Conservation (phyloP, 1,139 yeast species). For the Kazachstania sp. region DNA sequence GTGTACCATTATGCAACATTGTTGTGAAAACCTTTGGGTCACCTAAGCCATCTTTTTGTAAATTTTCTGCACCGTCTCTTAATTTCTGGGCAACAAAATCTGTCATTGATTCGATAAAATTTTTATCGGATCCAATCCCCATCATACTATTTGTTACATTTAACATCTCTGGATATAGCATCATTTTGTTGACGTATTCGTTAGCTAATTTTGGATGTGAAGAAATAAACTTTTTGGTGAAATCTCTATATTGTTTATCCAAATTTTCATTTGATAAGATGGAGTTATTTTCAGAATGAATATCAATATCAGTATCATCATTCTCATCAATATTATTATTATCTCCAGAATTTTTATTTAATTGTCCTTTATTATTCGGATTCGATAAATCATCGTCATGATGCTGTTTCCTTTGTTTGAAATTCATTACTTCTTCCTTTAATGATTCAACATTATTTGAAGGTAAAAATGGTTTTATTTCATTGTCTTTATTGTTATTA, state of each 20-base stretch:
- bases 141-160: slow-evolving; percentile 30
- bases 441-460: slow-evolving; percentile 21
- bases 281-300: no score
- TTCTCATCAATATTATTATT: background rate
- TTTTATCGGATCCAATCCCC: slow-evolving; percentile 24
- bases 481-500: no score
- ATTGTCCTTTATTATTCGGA: background rate
- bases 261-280: background rate
- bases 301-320: background rate
- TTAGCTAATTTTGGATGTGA: slow-evolving; percentile 30
- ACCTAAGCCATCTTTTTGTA: slow-evolving; percentile 10
- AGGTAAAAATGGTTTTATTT: slow-evolving; percentile 21
- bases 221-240: slow-evolving; percentile 28
- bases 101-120: slow-evolving; percentile 27
- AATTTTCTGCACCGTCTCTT: slow-evolving; percentile 3
- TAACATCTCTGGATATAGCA: slow-evolving; percentile 29
- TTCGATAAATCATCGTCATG: background rate
- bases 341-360: background rate
- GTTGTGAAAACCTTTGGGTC: slow-evolving; percentile 25
- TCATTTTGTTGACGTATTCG: slow-evolving; percentile 28
- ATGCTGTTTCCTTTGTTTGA: slow-evolving; percentile 25
- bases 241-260: slow-evolving; percentile 19
- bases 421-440: slow-evolving; percentile 29
- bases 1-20: slow-evolving; percentile 26
- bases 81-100: slow-evolving; percentile 21